Percentiles rank a stretch among this genome's conserved stretches.
Evolutionary conservation across 495 filamentous ascomycete species (phyloP).

Genomic region (Opeltia flavorubescens): DNA sequence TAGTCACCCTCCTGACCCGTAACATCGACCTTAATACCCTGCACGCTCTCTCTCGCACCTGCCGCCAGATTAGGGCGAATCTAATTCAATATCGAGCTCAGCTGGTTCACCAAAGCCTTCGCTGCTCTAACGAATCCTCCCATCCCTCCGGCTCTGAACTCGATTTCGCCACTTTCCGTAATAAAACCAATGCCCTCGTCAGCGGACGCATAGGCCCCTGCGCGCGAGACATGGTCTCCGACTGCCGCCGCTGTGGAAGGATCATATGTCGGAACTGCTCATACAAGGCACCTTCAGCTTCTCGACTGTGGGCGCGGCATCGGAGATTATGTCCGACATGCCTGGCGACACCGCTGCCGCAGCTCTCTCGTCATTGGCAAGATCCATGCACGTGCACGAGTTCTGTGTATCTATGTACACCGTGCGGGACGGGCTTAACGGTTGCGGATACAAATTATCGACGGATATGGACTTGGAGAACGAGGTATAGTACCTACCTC

Average conservation of each 20-base stretch:
- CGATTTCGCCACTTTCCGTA: constrained; percentile 7
- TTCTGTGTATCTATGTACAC: constrained; percentile 64
- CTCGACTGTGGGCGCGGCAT: constrained; percentile 50
- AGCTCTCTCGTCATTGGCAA: constrained; percentile 13
- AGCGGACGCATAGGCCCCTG: constrained; percentile 44
- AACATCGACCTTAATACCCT: constrained; percentile 74
- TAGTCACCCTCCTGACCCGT: constrained; percentile 58
- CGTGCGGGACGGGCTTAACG: constrained; percentile 57
- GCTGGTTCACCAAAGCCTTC: constrained; percentile 58
- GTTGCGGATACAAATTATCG: constrained; percentile 60
- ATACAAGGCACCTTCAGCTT: constrained; percentile 53
- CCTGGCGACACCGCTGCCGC: constrained; percentile 44
- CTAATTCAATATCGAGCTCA: constrained; percentile 61
- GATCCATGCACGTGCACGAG: constrained; percentile 56
- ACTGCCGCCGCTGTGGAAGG: constrained; percentile 62
- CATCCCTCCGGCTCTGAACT: not conserved
- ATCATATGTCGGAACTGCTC: constrained; percentile 79
- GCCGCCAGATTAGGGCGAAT: constrained; percentile 61
- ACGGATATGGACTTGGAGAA: constrained; percentile 79
- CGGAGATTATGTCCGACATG: constrained; percentile 68
- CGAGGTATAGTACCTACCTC: constrained; percentile 64
- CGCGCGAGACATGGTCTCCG: constrained; percentile 70
- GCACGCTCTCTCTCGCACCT: constrained; percentile 63
- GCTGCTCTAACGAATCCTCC: constrained; percentile 57
- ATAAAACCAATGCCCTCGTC: constrained; percentile 15